Evolutionary conservation across 345 rosid species (phyloP), one percentile per base, ranked within the genome.

Genomic region (Crucihimalaya himalaica): DNA sequence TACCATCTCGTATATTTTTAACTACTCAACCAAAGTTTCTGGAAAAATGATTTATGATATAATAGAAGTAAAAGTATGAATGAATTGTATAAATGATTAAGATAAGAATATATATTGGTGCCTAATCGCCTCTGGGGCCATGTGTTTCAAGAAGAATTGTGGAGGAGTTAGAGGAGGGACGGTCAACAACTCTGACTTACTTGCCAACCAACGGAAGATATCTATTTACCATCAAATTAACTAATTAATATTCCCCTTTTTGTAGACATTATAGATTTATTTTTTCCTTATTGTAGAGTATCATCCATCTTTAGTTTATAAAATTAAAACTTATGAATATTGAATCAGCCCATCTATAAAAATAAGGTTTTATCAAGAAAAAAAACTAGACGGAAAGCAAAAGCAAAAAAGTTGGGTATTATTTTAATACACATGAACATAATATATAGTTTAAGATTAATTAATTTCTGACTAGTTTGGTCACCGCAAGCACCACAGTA

Each of bases 121-220:
- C 2, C 31, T 13, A 39, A 35, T n/a, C n/a, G n/a, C n/a, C n/a
- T n/a, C n/a, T n/a, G n/a, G 35, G 62, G 58, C 45, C 50, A 40
- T 47, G 50, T 75, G 61, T 20, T 57, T 67, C 28, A 67, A 43
- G 57, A 66, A 35, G 55, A 48, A 68, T 63, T 37, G 47, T 43
- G 71, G 79, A 58, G 70, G 70, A 74, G 73, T n/a, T 68, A 80
- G 82, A 76, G 81, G 82, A 76, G 81, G 71, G 89, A 34, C 59
- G 85, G 83, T 86, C 91, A 89, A 85, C 95, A 79, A 89, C 89
- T 83, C 88, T 84, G 90, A 87, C 95, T 86, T 63, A 79, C 86
- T 83, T 80, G 40, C 80, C 84, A 79, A 81, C 90, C 74, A 82
- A 73, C 69, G 68, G 34, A 89, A 67, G n/a, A n/a, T n/a, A n/a